Base-by-base conservation (phyloP, 2,329 filamentous ascomycete genomes). In the Xylaria sp. region DNA sequence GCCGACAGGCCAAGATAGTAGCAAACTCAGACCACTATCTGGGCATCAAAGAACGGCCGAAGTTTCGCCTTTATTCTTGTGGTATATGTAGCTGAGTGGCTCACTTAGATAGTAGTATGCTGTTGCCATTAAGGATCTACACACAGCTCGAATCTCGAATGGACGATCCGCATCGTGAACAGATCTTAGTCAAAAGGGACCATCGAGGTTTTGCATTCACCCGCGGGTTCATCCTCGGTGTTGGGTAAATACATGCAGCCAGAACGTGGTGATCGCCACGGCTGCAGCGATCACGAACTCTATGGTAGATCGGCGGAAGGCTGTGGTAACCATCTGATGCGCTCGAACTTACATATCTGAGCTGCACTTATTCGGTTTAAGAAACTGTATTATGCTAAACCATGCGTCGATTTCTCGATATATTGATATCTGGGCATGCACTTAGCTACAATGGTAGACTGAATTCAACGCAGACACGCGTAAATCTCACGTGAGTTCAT, bases 21-120 rank as follows among this genome's bases (percentile, higher is more conserved):
- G 25, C 23, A 63, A 63, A 13, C 41, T 54, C 34, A n/a, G n/a
- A n/a, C 37, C n/a, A 12, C 8, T 12, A 37, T 25, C 51, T 57
- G 8, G 51, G 61, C 28, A 48, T 37, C 25, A 13, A 32, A 50
- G 37, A 63, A 46, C 1, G 18, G 51, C 61, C 61, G 61, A 63
- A 18, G 41, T 63, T 63, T 18, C 18, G 61, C 61, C 61, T 48
- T 46, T 10, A 13, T 13, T 15, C 25, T 12, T 39, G 28, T 28
- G 28, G 5, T 28, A 28, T 28, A 28, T 50, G 13, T 32, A 23
- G 25, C 37, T 10, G n/a, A 39, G 28, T 25, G n/a, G 18, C 4
- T n/a, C 50, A 4, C 28, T 23, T 10, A 8, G 23, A 28, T 13
- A 28, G 2, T 7, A 51, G n/a, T 46, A 18, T 23, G n/a, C 37